Conservation (phyloP, 164 flowering plant species). For the Stephania japonica region DNA sequence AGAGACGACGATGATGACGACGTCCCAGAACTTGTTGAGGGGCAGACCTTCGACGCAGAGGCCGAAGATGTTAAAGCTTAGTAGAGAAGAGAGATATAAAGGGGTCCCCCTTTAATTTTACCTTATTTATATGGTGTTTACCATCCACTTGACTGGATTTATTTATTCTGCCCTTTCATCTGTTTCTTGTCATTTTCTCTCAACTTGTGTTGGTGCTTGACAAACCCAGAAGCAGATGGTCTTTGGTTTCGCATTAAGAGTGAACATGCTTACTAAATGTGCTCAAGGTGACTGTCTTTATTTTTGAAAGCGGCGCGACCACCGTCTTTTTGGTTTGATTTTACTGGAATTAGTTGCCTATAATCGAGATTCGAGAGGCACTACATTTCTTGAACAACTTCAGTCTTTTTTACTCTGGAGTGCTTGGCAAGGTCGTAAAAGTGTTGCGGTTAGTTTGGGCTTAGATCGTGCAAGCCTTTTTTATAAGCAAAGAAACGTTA, state of each 20-base stretch:
- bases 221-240: background rate
- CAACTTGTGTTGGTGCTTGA: background rate
- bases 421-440: too few species aligned
- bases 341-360: too few species aligned
- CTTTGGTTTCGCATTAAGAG: background rate
- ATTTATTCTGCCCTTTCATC: background rate
- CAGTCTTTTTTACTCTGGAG: too few species aligned
- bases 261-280: background rate
- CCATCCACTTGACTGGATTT: background rate
- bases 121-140: slow-evolving; percentile 1
- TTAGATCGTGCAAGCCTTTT: too few species aligned
- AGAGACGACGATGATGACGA: slow-evolving; percentile 57
- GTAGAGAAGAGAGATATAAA: slow-evolving; percentile 9
- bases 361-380: too few species aligned
- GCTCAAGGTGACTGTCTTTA: too few species aligned
- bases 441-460: too few species aligned
- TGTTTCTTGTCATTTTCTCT: background rate
- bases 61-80: slow-evolving; percentile 40
- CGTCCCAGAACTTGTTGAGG: slow-evolving; percentile 54
- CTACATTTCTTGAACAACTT: too few species aligned
- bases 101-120: slow-evolving; percentile 3
- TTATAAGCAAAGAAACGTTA: too few species aligned
- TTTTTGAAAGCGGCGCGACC: too few species aligned
- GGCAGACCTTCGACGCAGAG: slow-evolving; percentile 46
- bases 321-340: background rate